Conservation (phyloP, 2,329 filamentous ascomycete species). For the Neonectria hederae region DNA sequence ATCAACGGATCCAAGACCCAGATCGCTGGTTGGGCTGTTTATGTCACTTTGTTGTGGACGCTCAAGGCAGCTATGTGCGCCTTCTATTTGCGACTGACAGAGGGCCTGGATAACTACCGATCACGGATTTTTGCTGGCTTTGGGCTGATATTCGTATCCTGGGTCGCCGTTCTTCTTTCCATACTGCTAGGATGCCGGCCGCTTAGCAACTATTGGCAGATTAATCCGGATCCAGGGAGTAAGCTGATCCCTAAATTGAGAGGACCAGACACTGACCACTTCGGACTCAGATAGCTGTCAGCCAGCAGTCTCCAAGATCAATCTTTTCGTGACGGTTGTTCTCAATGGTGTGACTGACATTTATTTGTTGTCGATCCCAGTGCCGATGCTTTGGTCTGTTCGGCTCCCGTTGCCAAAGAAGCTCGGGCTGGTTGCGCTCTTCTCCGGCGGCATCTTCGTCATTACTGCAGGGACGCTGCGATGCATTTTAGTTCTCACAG, state of each 20-base stretch:
- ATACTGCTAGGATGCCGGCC: constrained; percentile 63
- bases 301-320: constrained; percentile 57
- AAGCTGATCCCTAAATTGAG: constrained; percentile 37
- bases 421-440: constrained; percentile 47
- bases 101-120: constrained; percentile 27
- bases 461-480: constrained; percentile 47
- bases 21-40: constrained; percentile 61
- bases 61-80: constrained; percentile 63
- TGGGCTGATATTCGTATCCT: constrained; percentile 56
- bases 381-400: constrained; percentile 56
- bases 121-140: constrained; percentile 57
- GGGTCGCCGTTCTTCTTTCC: constrained; percentile 55
- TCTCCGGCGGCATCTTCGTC: constrained; percentile 51
- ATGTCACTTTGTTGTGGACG: constrained; percentile 59
- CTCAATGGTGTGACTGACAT: constrained; percentile 63
- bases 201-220: constrained; percentile 64
- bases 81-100: constrained; percentile 62
- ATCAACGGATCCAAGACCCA: constrained; percentile 61
- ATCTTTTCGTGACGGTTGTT: constrained; percentile 58
- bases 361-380: constrained; percentile 64
- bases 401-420: constrained; percentile 46
- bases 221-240: constrained; percentile 65
- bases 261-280: constrained; percentile 9
- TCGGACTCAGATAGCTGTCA: constrained; percentile 51
- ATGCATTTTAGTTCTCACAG: constrained; percentile 47